phyloP scores from a whole-genome alignment of 306 rosid species.

The Cucurbita moschata region DNA sequence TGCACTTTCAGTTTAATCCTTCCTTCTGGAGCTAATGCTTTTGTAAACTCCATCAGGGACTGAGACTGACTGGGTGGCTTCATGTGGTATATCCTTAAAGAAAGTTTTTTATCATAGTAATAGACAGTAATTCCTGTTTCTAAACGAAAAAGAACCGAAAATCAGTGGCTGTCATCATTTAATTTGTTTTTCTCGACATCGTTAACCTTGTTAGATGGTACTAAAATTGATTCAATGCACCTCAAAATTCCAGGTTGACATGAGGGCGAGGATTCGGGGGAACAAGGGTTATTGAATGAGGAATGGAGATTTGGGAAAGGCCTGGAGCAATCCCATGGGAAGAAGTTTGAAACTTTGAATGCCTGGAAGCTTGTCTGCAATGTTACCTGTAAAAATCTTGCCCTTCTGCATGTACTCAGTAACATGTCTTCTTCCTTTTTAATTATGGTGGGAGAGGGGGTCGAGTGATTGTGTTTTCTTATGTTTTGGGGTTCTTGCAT shows the following conservation, averaged over 20 bases:
- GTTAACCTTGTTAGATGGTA: neutral
- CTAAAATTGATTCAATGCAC: neutral
- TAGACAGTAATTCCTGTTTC: neutral
- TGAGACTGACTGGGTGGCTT: neutral
- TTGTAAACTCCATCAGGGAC: neutral
- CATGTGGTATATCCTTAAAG: neutral
- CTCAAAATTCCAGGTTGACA: constrained; percentile 35
- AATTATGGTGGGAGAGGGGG: neutral
- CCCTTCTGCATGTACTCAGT: neutral
- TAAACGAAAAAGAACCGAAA: neutral
- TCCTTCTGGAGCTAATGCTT: neutral
- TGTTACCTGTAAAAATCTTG: neutral
- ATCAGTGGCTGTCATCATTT: neutral
- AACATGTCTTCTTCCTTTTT: neutral
- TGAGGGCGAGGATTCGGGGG: constrained; percentile 41
- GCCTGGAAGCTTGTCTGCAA: neutral
- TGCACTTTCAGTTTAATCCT: neutral
- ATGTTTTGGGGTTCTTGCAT: neutral
- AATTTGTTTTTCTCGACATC: neutral
- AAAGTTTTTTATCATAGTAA: neutral
- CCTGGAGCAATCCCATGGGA: neutral
- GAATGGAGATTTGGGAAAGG: neutral
- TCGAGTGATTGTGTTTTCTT: neutral
- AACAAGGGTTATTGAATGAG: constrained; percentile 30
- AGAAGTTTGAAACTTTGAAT: neutral